Percentiles rank a stretch among this genome's conserved stretches.
Conservation (phyloP, 1,139 yeast species). For the Pichia terricola region DNA sequence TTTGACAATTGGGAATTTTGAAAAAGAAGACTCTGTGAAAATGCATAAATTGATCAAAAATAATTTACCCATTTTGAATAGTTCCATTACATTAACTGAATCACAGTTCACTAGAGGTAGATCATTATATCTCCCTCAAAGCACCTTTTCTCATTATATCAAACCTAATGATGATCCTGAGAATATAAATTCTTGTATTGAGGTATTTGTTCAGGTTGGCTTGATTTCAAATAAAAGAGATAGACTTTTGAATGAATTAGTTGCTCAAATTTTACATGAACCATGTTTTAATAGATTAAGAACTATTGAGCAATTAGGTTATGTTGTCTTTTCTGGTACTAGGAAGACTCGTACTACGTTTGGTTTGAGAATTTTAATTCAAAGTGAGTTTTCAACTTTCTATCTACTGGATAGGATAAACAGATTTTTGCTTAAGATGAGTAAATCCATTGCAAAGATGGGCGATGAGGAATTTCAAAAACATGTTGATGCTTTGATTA, state of each 20-base stretch:
- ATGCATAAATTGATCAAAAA: slow-evolving; percentile 9
- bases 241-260: slow-evolving; percentile 48
- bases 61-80: slow-evolving; percentile 11
- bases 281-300: slow-evolving; percentile 85
- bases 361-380: slow-evolving; percentile 74
- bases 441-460: slow-evolving; percentile 12
- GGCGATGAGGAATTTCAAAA: slow-evolving; percentile 54
- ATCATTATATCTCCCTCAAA: slow-evolving; percentile 39
- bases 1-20: slow-evolving; percentile 72
- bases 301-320: slow-evolving; percentile 87
- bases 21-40: slow-evolving; percentile 42
- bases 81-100: slow-evolving; percentile 18
- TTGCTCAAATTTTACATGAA: slow-evolving; percentile 67
- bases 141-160: slow-evolving; percentile 40
- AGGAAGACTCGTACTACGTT: slow-evolving; percentile 62
- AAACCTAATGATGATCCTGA: slow-evolving; percentile 49
- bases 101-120: slow-evolving; percentile 39
- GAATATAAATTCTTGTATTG: slow-evolving; percentile 80
- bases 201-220: slow-evolving; percentile 65
- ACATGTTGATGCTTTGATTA: slow-evolving; percentile 59
- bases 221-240: slow-evolving; percentile 28
- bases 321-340: slow-evolving; percentile 77
- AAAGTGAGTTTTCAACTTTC: slow-evolving; percentile 70
- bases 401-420: slow-evolving; percentile 74
- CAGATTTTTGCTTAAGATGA: slow-evolving; percentile 38